A percentile compares a stretch with the other conserved stretches of the same genome.
phyloP scores from a whole-genome alignment of 2,329 filamentous ascomycete genomes.

The Colletotrichum karsti region DNA sequence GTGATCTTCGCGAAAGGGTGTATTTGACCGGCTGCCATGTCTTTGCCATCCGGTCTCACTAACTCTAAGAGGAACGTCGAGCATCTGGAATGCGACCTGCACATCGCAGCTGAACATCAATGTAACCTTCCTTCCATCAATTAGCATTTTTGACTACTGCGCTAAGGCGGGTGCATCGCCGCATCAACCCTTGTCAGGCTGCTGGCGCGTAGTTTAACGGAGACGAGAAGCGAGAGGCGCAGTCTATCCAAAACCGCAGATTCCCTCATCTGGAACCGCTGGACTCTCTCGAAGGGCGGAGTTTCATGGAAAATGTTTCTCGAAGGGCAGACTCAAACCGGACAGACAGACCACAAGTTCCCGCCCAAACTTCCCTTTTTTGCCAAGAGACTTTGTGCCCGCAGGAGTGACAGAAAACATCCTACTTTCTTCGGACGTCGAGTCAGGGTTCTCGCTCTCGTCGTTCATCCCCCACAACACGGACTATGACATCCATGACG shows the following conservation, averaged over 20 bases:
- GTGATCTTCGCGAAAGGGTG: not conserved
- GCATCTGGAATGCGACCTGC: not conserved
- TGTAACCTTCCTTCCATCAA: not conserved
- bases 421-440: not conserved
- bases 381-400: not conserved
- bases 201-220: not conserved
- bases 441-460: conserved; percentile 9
- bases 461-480: not conserved
- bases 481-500: not conserved
- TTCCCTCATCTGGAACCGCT: not conserved
- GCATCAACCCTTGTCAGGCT: not conserved
- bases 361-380: not conserved
- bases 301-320: not conserved
- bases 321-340: not conserved
- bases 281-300: not conserved
- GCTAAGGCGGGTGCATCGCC: not conserved
- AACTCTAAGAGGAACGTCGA: not conserved
- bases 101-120: not conserved
- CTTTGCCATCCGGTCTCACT: conserved; percentile 2
- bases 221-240: conserved; percentile 1
- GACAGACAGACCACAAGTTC: not conserved
- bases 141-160: conserved; percentile 1
- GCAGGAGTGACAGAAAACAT: conserved; percentile 1
- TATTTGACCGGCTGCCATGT: not conserved
- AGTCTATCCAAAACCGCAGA: conserved; percentile 2